A percentile compares a stretch with the other conserved stretches of the same genome.
phyloP scores from a whole-genome alignment of 2,329 filamentous ascomycete genomes.

The Westerdykella sp. region DNA sequence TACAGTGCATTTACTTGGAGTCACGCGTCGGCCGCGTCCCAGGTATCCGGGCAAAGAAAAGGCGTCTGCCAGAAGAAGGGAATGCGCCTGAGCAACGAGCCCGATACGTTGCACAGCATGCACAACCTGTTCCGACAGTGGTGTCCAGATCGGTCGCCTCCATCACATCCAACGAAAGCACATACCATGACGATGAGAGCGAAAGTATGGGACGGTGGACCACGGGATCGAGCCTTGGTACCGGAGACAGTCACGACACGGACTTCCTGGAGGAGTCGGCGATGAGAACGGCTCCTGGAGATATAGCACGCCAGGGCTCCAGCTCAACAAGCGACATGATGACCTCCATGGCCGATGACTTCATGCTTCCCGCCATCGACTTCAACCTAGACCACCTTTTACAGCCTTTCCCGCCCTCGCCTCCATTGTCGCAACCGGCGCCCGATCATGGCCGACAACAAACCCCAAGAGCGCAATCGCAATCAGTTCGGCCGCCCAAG shows the following conservation, averaged over 20 bases:
- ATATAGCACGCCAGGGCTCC: background rate
- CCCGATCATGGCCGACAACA: too few relatives aligned
- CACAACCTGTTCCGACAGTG: background rate
- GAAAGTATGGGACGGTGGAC: background rate
- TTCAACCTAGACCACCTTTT: background rate
- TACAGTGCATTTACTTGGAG: slow-evolving; percentile 6
- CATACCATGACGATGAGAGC: background rate
- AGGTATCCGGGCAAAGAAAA: slow-evolving; percentile 4
- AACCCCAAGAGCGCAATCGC: too few relatives aligned
- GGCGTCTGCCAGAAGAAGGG: background rate
- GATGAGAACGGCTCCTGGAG: background rate
- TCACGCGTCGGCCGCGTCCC: slow-evolving; percentile 8
- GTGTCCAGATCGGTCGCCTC: background rate
- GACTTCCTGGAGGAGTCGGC: background rate
- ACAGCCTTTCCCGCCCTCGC: too few relatives aligned
- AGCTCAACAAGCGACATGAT: background rate
- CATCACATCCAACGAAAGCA: background rate
- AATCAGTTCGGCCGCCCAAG: too few relatives aligned
- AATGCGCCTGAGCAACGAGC: too few relatives aligned
- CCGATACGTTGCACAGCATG: background rate
- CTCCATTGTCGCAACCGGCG: too few relatives aligned
- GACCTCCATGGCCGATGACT: background rate
- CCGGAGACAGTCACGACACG: background rate
- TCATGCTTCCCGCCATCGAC: background rate
- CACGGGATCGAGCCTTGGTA: background rate